phyloP scores from a whole-genome alignment of 306 rosid species.

The Castanospermum australe region DNA sequence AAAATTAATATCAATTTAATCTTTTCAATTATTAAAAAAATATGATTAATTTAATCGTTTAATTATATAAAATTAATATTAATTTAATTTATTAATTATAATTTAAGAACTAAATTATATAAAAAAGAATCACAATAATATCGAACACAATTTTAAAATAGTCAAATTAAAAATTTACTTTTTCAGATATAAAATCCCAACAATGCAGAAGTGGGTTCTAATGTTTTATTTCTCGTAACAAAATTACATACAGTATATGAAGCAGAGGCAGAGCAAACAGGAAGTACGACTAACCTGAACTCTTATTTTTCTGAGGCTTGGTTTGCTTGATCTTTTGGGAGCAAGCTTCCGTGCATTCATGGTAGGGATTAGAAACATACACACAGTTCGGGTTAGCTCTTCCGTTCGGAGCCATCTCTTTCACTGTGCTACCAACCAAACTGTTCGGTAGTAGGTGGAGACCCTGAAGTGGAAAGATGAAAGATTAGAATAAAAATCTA shows the following conservation, averaged over 20 bases:
- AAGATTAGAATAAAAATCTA: neutral
- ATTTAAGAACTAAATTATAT: too few species aligned
- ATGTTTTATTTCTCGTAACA: neutral
- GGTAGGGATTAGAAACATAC: constrained; percentile 72
- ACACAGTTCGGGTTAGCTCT: constrained; percentile 52
- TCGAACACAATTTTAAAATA: too few species aligned
- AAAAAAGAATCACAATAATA: too few species aligned
- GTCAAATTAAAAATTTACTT: too few species aligned
- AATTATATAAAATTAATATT: too few species aligned
- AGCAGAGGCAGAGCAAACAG: neutral
- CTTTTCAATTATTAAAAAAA: too few species aligned
- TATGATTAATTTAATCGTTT: too few species aligned
- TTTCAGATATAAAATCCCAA: too few species aligned
- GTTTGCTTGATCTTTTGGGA: constrained; percentile 49
- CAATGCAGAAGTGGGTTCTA: neutral
- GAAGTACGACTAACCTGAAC: constrained; percentile 46
- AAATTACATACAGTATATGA: neutral
- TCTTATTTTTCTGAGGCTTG: constrained; percentile 41
- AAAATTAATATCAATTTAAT: too few species aligned
- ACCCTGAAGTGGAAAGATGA: too few species aligned
- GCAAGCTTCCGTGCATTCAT: constrained; percentile 76
- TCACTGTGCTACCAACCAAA: constrained; percentile 11
- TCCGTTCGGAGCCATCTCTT: constrained; percentile 55
- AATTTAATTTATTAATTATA: too few species aligned
- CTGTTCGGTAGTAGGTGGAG: too few species aligned